Conservation (phyloP, 176 grass and related monocot genomes). For the Puya raimondii region DNA sequence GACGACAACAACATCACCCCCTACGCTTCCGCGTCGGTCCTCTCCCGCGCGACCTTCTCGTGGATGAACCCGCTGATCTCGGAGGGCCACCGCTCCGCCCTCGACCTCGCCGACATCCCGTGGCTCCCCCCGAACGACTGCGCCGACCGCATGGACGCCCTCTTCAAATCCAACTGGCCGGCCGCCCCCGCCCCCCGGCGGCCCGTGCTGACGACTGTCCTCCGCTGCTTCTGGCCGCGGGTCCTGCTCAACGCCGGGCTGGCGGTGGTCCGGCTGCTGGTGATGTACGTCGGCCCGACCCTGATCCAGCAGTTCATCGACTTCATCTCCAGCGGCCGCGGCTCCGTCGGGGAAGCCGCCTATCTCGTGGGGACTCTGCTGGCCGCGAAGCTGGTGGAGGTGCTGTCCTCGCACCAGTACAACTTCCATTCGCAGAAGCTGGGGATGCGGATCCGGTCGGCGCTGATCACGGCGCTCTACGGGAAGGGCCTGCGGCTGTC, state of each 20-base stretch:
- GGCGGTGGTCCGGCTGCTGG: conserved; percentile 36
- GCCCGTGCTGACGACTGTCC: conserved; percentile 16
- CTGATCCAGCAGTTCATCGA: conserved; percentile 47
- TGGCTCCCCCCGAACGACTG: conserved; percentile 27
- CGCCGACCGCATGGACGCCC: conserved; percentile 24
- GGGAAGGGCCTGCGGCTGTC: conserved; percentile 61
- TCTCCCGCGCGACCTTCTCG: conserved; percentile 34
- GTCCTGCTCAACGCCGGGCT: conserved; percentile 36
- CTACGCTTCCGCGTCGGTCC: conserved; percentile 42
- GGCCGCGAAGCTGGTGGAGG: conserved; percentile 39
- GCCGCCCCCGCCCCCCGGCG: neutral
- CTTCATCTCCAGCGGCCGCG: conserved; percentile 27
- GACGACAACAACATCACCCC: conserved; percentile 4
- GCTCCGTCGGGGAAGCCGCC: conserved; percentile 14
- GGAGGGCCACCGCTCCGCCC: conserved; percentile 29
- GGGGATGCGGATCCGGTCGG: conserved; percentile 52
- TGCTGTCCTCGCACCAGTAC: conserved; percentile 52
- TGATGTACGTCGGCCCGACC: conserved; percentile 73
- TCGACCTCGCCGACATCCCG: conserved; percentile 31
- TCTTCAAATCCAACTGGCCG: conserved; percentile 48
- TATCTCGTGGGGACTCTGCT: conserved; percentile 37
- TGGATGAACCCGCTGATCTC: conserved; percentile 58
- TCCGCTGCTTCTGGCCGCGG: conserved; percentile 57
- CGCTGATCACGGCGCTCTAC: conserved; percentile 51
- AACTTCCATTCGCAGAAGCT: conserved; percentile 60